Evolutionary conservation across 2,329 filamentous ascomycete genomes (phyloP).

Genomic region (Neonectria coccinea): DNA sequence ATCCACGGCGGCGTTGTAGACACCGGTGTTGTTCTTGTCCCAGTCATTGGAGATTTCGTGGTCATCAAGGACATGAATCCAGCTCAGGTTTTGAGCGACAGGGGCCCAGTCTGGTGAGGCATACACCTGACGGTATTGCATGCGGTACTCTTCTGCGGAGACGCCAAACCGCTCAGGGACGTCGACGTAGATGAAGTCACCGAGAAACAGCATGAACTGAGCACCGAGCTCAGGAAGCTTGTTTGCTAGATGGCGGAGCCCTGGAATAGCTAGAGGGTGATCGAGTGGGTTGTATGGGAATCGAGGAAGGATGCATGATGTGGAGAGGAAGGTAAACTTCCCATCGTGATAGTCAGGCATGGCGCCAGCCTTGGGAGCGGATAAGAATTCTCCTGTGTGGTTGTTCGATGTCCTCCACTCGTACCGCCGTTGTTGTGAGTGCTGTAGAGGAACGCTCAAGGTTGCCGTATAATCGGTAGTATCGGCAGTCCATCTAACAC

Average conservation of each 20-base stretch:
- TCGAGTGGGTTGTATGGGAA: constrained; percentile 90
- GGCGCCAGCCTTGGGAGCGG: constrained; percentile 77
- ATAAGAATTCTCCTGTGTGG: constrained; percentile 83
- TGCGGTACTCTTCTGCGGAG: constrained; percentile 79
- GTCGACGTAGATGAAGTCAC: constrained; percentile 92
- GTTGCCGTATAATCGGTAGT: constrained; percentile 85
- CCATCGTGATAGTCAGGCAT: constrained; percentile 70
- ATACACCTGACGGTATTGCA: constrained; percentile 96
- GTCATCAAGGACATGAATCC: constrained; percentile 97
- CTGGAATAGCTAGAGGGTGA: constrained; percentile 84
- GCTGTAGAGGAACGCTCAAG: constrained; percentile 71
- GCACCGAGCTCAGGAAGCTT: constrained; percentile 77
- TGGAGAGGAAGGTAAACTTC: constrained; percentile 89
- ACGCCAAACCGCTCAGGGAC: constrained; percentile 84
- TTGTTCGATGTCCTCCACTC: constrained; percentile 90
- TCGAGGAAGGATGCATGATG: constrained; percentile 90
- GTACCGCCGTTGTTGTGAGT: constrained; percentile 79
- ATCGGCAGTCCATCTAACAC: constrained; percentile 74
- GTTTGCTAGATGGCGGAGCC: constrained; percentile 80
- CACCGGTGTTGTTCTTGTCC: constrained; percentile 82
- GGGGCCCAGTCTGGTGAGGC: constrained; percentile 90
- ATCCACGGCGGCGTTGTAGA: constrained; percentile 83
- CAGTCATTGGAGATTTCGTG: constrained; percentile 98
- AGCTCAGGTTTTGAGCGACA: constrained; percentile 83
- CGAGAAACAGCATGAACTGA: constrained; percentile 84